Evolutionary conservation across 306 rosid genomes (phyloP).

Genomic region (Prunus armeniaca): DNA sequence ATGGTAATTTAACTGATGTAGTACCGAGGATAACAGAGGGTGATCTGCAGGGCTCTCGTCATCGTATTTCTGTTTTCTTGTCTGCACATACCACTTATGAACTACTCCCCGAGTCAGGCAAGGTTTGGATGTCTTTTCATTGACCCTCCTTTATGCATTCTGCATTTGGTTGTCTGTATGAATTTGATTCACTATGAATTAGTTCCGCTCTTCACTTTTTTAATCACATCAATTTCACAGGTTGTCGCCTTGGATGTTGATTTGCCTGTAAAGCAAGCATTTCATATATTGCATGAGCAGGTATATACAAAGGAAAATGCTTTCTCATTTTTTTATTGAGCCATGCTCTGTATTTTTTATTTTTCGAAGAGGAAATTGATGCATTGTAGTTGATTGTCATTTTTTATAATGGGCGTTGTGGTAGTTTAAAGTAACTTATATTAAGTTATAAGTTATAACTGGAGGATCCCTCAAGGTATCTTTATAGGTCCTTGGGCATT

Average conservation of each 20-base stretch:
- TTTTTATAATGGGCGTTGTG: not conserved
- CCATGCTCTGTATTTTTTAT: not conserved
- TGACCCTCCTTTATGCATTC: slow-evolving; percentile 17
- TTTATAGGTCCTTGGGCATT: not conserved
- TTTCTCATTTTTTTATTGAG: slow-evolving; percentile 13
- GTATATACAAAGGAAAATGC: slow-evolving; percentile 32
- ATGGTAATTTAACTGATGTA: slow-evolving; percentile 53
- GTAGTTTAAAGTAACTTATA: not conserved
- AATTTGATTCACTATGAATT: slow-evolving; percentile 11
- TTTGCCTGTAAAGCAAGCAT: slow-evolving; percentile 96
- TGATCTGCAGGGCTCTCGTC: slow-evolving; percentile 78
- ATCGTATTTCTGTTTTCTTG: slow-evolving; percentile 72
- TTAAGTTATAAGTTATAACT: not conserved
- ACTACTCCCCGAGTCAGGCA: slow-evolving; percentile 99
- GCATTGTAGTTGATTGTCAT: not conserved
- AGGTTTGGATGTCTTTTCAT: slow-evolving; percentile 74
- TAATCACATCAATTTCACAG: slow-evolving; percentile 43
- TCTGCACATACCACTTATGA: slow-evolving; percentile 75
- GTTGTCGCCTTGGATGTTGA: slow-evolving; percentile 86
- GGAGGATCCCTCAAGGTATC: not conserved
- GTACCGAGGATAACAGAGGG: slow-evolving; percentile 71
- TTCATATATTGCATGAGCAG: slow-evolving; percentile 95
- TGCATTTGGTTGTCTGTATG: slow-evolving; percentile 1
- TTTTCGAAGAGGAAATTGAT: not conserved
- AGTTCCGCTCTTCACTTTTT: slow-evolving; percentile 12